Percentiles rank a stretch among this genome's conserved stretches.
Conservation (phyloP, 768 basidiomycete species). For the Boletus vinaceobasis region DNA sequence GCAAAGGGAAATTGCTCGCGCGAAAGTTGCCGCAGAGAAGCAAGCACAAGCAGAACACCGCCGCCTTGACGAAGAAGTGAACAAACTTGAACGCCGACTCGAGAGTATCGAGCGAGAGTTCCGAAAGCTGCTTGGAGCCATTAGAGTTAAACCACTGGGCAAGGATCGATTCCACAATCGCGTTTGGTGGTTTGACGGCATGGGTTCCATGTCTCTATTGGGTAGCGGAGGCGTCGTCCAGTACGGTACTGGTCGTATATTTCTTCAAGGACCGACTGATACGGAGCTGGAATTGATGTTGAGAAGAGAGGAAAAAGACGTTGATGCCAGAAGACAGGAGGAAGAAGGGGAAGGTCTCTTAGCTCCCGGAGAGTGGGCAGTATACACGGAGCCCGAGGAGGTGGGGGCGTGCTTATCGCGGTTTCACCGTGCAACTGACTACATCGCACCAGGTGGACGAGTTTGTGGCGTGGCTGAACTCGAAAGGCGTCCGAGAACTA, state of each 20-base stretch:
- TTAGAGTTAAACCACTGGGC: slow-evolving; percentile 86
- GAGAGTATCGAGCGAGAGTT: slow-evolving; percentile 93
- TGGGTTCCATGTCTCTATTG: slow-evolving; percentile 79
- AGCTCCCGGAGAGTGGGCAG: slow-evolving; percentile 82
- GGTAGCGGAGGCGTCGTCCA: slow-evolving; percentile 74
- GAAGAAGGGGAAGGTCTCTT: slow-evolving; percentile 84
- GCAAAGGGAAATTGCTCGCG: slow-evolving; percentile 75
- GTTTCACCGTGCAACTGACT: slow-evolving; percentile 7
- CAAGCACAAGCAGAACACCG: slow-evolving; percentile 81
- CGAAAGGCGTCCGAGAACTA: slow-evolving; percentile 86
- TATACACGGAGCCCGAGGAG: slow-evolving; percentile 83
- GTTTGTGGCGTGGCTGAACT: slow-evolving; percentile 85
- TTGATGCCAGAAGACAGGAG: slow-evolving; percentile 58
- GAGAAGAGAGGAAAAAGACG: slow-evolving; percentile 49
- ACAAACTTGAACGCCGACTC: slow-evolving; percentile 73
- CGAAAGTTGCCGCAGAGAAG: slow-evolving; percentile 75
- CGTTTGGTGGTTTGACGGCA: slow-evolving; percentile 98
- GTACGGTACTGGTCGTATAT: slow-evolving; percentile 87
- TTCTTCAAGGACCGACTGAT: slow-evolving; percentile 88
- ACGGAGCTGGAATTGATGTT: slow-evolving; percentile 73
- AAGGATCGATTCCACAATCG: slow-evolving; percentile 92
- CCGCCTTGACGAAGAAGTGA: slow-evolving; percentile 83
- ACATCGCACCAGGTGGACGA: slow-evolving; percentile 60
- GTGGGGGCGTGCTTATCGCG: slow-evolving; percentile 37
- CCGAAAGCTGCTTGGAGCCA: slow-evolving; percentile 78